Base-by-base conservation (phyloP, 2,329 filamentous ascomycete species). In the Drechslerella coelobrocha region DNA sequence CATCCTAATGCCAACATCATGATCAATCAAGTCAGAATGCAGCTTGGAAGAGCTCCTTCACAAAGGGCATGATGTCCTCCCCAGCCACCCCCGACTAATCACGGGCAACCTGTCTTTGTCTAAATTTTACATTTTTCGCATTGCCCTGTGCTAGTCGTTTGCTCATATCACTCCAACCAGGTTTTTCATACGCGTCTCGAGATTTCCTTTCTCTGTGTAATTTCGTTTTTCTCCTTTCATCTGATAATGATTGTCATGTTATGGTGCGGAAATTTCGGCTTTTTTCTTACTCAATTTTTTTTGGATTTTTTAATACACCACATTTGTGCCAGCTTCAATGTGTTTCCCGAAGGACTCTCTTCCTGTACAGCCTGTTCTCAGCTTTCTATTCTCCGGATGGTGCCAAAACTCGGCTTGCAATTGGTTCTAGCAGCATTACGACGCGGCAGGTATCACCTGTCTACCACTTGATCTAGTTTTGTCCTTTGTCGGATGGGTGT, bases 251-350 rank as follows among this genome's bases (percentile, higher is more conserved):
- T 71, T 63, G 55, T 71, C 59, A 63, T 69, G 54, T 55, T 71
- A 71, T 71, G 66, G 66, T 71, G 66, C 66, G 66, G 66, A 63
- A 48, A 54, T 50, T 54, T 71, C 41, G 48, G 37, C 55, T 63
- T 59, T 41, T 68, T 61, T 47, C 53, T 50, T 26, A 50, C 53
- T 45, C 48, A 61, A 21, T 43, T 34, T 37, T 55, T 45, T 45
- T 50, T 48, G 7, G 51, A 8, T 53, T 26, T 43, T 39, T 51
- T 37, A 61, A 17, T 61, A 50, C 56, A 61, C 50, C 48, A 50
- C 56, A 47, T 48, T 39, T 27, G 47, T 50, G 50, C 45, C 39
- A 57, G 27, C 23, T 45, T 47, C 45, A 61, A 57, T 57, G 29
- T 59, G 51, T 26, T 37, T 17, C 55, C 34, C 34, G 27, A 53